These are phyloP conservation scores for Aspergillus viridinutans DNA, from an alignment of 2,329 filamentous ascomycete species.

Conservation along the genomic window DNA sequence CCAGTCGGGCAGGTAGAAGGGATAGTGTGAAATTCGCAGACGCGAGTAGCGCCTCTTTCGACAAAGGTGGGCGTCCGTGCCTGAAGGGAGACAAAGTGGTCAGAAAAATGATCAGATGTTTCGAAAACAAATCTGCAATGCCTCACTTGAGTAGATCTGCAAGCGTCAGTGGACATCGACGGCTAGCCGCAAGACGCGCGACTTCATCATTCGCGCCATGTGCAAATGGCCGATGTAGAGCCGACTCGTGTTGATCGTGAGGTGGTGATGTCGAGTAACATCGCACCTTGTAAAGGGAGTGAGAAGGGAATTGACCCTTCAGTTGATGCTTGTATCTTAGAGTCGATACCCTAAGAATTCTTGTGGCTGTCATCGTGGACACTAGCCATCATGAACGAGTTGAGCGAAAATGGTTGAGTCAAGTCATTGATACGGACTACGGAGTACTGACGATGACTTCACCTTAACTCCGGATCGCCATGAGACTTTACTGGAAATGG, in stretches of 20 bases:
- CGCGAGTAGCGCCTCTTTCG: constrained; percentile 71
- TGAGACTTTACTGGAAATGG: neutral
- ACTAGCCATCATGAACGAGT: constrained; percentile 16
- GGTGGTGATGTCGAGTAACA: constrained; percentile 16
- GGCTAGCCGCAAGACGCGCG: constrained; percentile 68
- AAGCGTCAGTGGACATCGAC: constrained; percentile 76
- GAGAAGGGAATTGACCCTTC: neutral
- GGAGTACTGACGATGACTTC: neutral
- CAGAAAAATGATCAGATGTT: neutral
- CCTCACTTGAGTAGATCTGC: constrained; percentile 80
- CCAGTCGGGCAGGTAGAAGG: constrained; percentile 85
- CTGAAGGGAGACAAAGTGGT: constrained; percentile 29
- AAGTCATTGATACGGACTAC: neutral
- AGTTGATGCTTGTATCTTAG: constrained; percentile 6
- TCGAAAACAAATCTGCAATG: neutral
- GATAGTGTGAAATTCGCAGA: constrained; percentile 95
- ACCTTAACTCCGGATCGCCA: neutral
- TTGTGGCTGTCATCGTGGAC: constrained; percentile 19
- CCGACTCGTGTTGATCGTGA: constrained; percentile 26
- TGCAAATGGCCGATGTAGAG: constrained; percentile 44
- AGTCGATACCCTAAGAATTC: constrained; percentile 8
- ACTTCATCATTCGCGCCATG: constrained; percentile 70
- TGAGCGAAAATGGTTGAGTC: neutral
- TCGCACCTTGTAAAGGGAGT: constrained; percentile 6
- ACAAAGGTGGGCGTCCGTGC: constrained; percentile 79